A percentile compares a stretch with the other conserved stretches of the same genome.
phyloP scores from a whole-genome alignment of 495 filamentous ascomycete genomes.

The Mycothermus thermophilus region DNA sequence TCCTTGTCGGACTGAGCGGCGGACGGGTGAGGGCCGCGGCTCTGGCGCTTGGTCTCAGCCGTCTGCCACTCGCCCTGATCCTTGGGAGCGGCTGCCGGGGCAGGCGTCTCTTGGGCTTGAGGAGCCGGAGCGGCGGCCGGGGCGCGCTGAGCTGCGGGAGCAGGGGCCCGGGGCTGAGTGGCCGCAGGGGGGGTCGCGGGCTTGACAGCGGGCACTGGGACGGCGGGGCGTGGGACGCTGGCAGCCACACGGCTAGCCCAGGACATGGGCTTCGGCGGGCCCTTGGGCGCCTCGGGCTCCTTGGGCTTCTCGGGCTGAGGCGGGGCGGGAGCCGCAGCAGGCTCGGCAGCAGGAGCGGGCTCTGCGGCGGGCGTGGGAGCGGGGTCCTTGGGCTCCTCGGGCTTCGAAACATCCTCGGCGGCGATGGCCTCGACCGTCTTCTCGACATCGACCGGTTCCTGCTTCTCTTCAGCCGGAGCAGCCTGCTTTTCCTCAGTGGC shows the following conservation, averaged over 20 bases:
- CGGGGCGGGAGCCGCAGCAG: conserved; percentile 25
- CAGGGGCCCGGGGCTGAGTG: conserved; percentile 16
- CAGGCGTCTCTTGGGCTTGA: conserved; percentile 17
- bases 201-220: conserved; percentile 27
- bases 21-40: conserved; percentile 43
- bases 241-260: conserved; percentile 71
- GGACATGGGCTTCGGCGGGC: conserved; percentile 55
- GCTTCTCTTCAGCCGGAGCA: conserved; percentile 33
- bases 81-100: conserved; percentile 24
- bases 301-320: conserved; percentile 24
- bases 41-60: conserved; percentile 71
- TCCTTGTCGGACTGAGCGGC: conserved; percentile 44
- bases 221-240: conserved; percentile 29
- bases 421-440: conserved; percentile 29
- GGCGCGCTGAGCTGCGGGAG: conserved; percentile 18
- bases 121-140: conserved; percentile 27
- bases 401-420: conserved; percentile 34
- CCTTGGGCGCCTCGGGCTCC: conserved; percentile 23
- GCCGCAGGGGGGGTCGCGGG: conserved; percentile 29
- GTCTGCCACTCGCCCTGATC: conserved; percentile 61
- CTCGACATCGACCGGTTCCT: conserved; percentile 22
- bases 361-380: conserved; percentile 41
- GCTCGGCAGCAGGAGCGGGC: conserved; percentile 30
- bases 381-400: conserved; percentile 46
- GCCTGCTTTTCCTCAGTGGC: conserved; percentile 34